Evolutionary conservation across 192 early-diverging fungal genomes (phyloP), one percentile per base, ranked within the genome.

Genomic region (Dispira simplex): DNA sequence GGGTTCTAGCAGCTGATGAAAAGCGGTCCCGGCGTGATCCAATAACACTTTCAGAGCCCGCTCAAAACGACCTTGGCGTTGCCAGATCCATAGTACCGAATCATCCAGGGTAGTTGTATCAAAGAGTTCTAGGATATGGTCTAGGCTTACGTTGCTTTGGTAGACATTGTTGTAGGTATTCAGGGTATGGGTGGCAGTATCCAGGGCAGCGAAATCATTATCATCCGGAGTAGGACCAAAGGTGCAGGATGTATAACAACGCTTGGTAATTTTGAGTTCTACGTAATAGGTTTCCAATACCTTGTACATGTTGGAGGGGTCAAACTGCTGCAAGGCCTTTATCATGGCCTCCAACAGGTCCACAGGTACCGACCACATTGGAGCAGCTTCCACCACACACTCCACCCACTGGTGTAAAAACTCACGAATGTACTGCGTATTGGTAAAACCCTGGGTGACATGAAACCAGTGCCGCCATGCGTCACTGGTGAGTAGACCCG

Each of bases 391-490:
- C 6, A n/a, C 59, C 3, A 62, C 25, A 8, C 5, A 20, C 28
- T 44, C 39, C 11, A 46, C 16, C 59, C 59, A 62, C 43, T 62
- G 59, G 13, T 45, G 59, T n/a, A 62, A 11, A 11, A 62, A 11
- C n/a, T 14, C 26, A 14, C 12, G 14, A n/a, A 43, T 62, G n/a
- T 2, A 20, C 44, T n/a, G 18, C 11, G 43, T 0, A 45, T 62
- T 43, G 6, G 59, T 62, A 13, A 62, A 62, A 5, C 43, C 43
- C 8, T 16, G n/a, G 11, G 59, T 62, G 59, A 44, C 43, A 16
- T 39, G 8, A 44, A 46, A 62, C 59, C 59, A 62, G 59, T 44
- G n/a, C n/a, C 45, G 59, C 59, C 59, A 62, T 6, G 59, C 59
- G 43, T 10, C 46, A 45, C 18, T 21, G 3, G 59, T 44, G 2